Evolutionary conservation across 176 grass and related monocot species (phyloP), one percentile per base, ranked within the genome.

Genomic region (Oryza meyeriana): DNA sequence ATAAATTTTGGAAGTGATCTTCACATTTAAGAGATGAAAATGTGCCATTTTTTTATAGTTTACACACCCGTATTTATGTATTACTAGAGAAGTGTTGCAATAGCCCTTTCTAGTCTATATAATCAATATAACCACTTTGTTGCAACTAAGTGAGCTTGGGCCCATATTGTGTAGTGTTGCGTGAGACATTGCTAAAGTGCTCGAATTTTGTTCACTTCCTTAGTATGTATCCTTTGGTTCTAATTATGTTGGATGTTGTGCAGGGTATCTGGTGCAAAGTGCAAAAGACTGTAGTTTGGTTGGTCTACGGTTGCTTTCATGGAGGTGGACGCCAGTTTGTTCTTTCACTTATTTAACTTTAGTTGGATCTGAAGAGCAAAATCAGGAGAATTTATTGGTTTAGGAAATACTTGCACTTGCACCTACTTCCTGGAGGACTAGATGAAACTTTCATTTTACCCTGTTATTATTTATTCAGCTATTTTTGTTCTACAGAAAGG

Each of bases 401-500:
- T 82, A 86, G 83, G 66, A 77, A 86, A 78, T 77, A 80, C 61
- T 76, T 84, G 44, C 82, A 58, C 27, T 59, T 85, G 72, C 61
- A 72, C 67, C 83, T 78, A 42, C 61, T 82, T 81, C 41, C 58
- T 18, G 47, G 73, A 86, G 61, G 41, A 36, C 74, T 90, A 58
- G 72, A 59, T 57, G 64, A 68, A 76, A 68, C 63, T 55, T 64
- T 68, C 50, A 68, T 76, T 50, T 82, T 83, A 61, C 58, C 59
- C 29, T 79, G 36, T 39, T 86, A 82, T 86, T 82, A 83, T 86
- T 83, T 90, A 83, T 90, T 90, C 82, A 40, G 63, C 62, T 22
- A 16, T 79, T 89, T 84, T 86, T 79, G 59, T 86, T 78, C 79
- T 33, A 81, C 26, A 61, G 74, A 82, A 59, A 77, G 78, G 58